phyloP scores from a whole-genome alignment of 176 grass and related monocot genomes.

The Eragrostis curvula region DNA sequence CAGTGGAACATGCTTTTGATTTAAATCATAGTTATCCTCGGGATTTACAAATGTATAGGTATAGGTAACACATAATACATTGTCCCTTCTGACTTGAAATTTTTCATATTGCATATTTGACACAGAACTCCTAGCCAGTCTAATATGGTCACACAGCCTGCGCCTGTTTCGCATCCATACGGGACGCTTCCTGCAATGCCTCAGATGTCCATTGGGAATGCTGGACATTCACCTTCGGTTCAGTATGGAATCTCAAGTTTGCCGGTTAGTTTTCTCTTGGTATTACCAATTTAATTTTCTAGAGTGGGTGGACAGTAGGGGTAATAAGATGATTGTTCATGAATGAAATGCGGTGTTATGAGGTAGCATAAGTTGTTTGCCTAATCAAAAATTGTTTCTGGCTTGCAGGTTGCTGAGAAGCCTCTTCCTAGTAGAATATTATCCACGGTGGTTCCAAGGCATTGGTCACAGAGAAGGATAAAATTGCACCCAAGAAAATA shows the following conservation, averaged over 20 bases:
- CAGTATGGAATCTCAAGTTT: conserved; percentile 99
- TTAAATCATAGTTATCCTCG: background rate
- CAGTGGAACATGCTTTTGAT: conserved; percentile 4
- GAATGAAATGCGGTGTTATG: background rate
- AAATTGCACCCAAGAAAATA: conserved; percentile 80
- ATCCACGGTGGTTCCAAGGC: conserved; percentile 72
- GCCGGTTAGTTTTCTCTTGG: conserved; percentile 55
- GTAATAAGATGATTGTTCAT: background rate
- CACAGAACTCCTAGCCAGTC: conserved; percentile 58
- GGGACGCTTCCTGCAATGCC: conserved; percentile 93
- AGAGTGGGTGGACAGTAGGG: background rate
- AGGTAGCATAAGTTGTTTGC: background rate
- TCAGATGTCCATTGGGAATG: conserved; percentile 91
- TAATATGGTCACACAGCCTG: conserved; percentile 75
- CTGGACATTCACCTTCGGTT: conserved; percentile 78
- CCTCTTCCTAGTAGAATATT: conserved; percentile 65
- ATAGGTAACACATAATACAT: conserved; percentile 7
- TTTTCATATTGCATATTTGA: conserved; percentile 39
- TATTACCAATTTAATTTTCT: conserved; percentile 32
- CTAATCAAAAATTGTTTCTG: conserved; percentile 40
- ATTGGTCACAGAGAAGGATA: conserved; percentile 92
- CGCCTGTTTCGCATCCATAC: conserved; percentile 82
- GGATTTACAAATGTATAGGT: background rate
- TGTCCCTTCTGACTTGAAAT: conserved; percentile 23
- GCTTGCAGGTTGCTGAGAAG: conserved; percentile 85